Evolutionary conservation across 2,329 filamentous ascomycete species (phyloP), one percentile per base, ranked within the genome.

Genomic region (Talaromyces sp.): DNA sequence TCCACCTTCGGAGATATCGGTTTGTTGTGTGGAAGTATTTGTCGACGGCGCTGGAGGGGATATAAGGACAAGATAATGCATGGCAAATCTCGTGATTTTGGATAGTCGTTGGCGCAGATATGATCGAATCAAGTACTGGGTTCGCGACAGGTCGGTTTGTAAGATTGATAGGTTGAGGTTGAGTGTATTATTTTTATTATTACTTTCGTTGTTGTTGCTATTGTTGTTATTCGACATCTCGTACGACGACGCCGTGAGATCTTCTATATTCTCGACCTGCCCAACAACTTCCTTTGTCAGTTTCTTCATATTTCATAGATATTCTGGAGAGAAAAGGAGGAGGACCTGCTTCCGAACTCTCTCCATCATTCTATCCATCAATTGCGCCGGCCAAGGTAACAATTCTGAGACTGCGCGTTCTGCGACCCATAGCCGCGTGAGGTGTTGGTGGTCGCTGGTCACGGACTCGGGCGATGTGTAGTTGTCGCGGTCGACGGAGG

Each of bases 81-180:
- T 89, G 58, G 72, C 73, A 65, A 74, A 67, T 59, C 72, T 73
- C 31, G 75, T 74, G 58, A 78, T 67, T 82, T 99, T 97, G 56
- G 89, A 85, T 58, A 97, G 86, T n/a, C 94, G 82, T 9, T 89
- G 86, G 55, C 95, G 83, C 57, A 99, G 75, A 63, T 93, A 88
- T 63, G 89, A 88, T 61, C 94, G 83, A 17, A 97, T 83, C 21
- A 99, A 81, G 69, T 91, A 99, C 76, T 96, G 96, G 75, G 89
- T 95, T 46, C 94, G 82, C 72, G 97, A 92, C 56, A 99, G 83
- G 76, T 99, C 94, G 6, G 95, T 97, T 78, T 99, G 94, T 56
- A 97, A 86, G 62, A 99, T 88, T 51, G 97, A 96, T 68, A 97
- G 86, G 61, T 86, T 85, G 72, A 99, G 96, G 72, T 96, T 97